Percentiles rank a stretch among this genome's conserved stretches.
Conservation (phyloP, 2,329 filamentous ascomycete species). For the Fusarium poae region DNA sequence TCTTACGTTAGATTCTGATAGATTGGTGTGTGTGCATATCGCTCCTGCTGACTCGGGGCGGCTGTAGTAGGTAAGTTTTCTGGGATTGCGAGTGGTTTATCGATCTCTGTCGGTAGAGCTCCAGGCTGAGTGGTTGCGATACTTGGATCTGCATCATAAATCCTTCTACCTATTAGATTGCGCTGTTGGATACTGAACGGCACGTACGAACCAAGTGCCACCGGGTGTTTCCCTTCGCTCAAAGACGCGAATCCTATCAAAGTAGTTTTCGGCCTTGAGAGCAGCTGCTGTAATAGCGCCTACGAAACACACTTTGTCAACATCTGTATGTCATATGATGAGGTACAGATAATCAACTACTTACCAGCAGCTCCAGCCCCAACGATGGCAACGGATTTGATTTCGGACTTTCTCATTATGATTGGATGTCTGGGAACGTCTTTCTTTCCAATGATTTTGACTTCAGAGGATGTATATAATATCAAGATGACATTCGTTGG, state of each 20-base stretch:
- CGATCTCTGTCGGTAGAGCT: slow-evolving; percentile 58
- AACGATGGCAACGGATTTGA: slow-evolving; percentile 42
- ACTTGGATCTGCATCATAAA: slow-evolving; percentile 60
- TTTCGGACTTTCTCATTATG: slow-evolving; percentile 8
- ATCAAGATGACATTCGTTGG: fast-evolving
- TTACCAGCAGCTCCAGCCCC: slow-evolving; percentile 45
- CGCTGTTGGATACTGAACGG: fast-evolving
- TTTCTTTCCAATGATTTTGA: fast-evolving
- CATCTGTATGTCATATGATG: fast-evolving
- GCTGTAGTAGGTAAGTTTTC: slow-evolving; percentile 56
- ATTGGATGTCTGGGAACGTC: fast-evolving
- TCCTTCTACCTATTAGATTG: slow-evolving; percentile 56
- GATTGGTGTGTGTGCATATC: slow-evolving; percentile 63
- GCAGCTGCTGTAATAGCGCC: slow-evolving; percentile 63
- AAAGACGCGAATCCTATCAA: slow-evolving; percentile 58
- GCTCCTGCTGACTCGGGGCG: slow-evolving; percentile 58
- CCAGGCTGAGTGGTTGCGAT: slow-evolving; percentile 57
- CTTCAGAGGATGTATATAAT: fast-evolving
- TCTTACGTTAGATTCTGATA: slow-evolving; percentile 65
- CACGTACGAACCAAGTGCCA: slow-evolving; percentile 58
- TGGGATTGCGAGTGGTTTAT: slow-evolving; percentile 62
- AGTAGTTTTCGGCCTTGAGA: slow-evolving; percentile 60
- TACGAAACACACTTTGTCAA: slow-evolving; percentile 31
- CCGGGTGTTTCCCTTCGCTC: slow-evolving; percentile 59
- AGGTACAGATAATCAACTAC: fast-evolving